These are phyloP conservation scores for Aureobasidium leucospermi DNA, from an alignment of 2,329 filamentous ascomycete species.

Conservation along the genomic window DNA sequence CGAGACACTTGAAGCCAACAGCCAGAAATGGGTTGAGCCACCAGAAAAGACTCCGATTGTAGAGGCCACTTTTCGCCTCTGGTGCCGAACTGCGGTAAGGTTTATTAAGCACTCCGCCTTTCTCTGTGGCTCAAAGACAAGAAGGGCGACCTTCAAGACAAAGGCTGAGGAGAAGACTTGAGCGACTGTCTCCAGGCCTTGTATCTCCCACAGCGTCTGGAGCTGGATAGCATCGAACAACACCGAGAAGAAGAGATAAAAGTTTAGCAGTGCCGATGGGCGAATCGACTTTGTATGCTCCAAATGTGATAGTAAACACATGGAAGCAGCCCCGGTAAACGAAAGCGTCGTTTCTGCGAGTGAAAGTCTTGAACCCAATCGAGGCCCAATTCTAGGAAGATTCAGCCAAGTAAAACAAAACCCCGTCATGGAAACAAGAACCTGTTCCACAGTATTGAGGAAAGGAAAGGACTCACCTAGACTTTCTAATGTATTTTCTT, in stretches of 20 bases:
- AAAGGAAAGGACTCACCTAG: no score
- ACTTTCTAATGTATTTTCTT: no score
- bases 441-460: no score
- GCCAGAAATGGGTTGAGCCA: no score
- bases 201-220: neutral
- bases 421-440: no score
- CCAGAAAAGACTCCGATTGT: neutral
- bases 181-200: no score
- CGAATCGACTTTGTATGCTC: neutral
- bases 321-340: neutral
- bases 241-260: neutral
- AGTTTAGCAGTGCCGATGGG: neutral
- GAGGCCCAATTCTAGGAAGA: no score
- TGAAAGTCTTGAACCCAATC: no score
- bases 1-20: no score
- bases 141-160: neutral
- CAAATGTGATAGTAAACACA: neutral
- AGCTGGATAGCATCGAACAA: neutral
- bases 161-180: neutral
- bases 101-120: neutral
- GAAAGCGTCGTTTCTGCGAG: neutral
- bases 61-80: neutral
- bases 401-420: no score
- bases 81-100: neutral
- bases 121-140: neutral